Base-by-base conservation (phyloP, 2,329 filamentous ascomycete genomes). In the Diatrype stigma region DNA sequence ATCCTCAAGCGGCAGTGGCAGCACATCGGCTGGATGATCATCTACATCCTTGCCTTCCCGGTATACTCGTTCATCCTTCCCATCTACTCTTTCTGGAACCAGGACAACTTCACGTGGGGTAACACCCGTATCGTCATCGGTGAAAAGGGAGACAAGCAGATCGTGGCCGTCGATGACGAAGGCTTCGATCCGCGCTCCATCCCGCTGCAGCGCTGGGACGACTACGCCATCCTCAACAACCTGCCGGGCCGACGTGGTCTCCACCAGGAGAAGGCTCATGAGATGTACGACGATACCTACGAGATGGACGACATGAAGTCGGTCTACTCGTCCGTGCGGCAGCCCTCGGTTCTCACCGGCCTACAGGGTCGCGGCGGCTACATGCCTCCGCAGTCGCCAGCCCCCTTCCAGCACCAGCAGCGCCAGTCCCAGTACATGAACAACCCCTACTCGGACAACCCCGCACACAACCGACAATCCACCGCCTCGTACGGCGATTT, bases 221-320 rank as follows among this genome's bases (percentile, higher is more conserved):
- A 97, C 68, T 99, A 99, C 62, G 94, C 94, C 6, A 67, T 85
- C 35, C 70, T 80, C 54, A 96, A 97, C 74, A 89, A 89, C 61
- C 85, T 99, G 7, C 94, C 94, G 32, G 94, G 94, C 17, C 90
- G 93, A 53, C 90, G 94, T 53, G 92, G 91, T 49, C 80, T 82
- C 28, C 75, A 77, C 48, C 72, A 75, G 35, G 87, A 89, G 70
- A 89, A 90, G 72, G 61, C 49, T 54, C 79, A 83, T 22, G 81
- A 78, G 42, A 73, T 74, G 1, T 92, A 90, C 61, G 82, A 86
- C 38, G 88, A 93, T 55, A 84, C 87, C 56, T 96, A 91, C 64
- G 94, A 99, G 72, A 92, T 97, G 87, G 95, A 99, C 67, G 94
- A 99, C 69, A 96, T 97, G 79, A 92, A 90, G 68, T 96, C 91